Conservation (phyloP, 139 green algal genomes). For the Monoraphidium neglectum region DNA sequence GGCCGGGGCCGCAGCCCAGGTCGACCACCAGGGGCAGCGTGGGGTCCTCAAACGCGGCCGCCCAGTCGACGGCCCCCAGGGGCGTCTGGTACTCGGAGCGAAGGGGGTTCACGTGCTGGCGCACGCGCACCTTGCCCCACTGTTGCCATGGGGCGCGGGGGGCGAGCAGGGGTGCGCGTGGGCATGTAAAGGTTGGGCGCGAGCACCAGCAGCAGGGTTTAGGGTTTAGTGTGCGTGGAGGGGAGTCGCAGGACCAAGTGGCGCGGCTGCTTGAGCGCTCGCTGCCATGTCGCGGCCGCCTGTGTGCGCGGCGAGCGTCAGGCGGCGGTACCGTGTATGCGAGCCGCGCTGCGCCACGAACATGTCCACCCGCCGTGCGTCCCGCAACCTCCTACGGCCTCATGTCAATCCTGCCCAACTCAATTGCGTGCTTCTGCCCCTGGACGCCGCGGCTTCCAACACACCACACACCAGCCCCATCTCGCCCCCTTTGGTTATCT, state of each 20-base stretch:
- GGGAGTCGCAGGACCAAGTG: background rate
- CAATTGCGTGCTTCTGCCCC: background rate
- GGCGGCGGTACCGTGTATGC: too few species aligned
- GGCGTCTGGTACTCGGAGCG: slow-evolving; percentile 43
- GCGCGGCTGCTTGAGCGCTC: background rate
- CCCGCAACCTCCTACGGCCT: background rate
- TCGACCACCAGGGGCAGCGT: slow-evolving; percentile 76
- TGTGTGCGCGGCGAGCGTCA: too few species aligned
- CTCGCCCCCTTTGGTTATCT: too few species aligned
- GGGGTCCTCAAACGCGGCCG: slow-evolving; percentile 50
- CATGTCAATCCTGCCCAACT: background rate
- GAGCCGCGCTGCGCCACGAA: too few species aligned
- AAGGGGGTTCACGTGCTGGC: slow-evolving; percentile 89
- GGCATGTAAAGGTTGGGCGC: background rate
- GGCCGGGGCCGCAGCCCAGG: slow-evolving; percentile 81
- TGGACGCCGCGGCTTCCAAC: too few species aligned
- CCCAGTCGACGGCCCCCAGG: slow-evolving; percentile 47
- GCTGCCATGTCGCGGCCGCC: background rate
- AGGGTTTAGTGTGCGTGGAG: background rate
- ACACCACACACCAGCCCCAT: too few species aligned
- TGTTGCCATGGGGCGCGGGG: slow-evolving; percentile 6
- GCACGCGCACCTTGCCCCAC: slow-evolving; percentile 47
- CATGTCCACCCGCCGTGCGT: too few species aligned
- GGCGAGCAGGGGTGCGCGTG: background rate
- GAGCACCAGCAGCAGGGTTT: background rate